Evolutionary conservation across 2,329 filamentous ascomycete genomes (phyloP).

Genomic region (Fusarium veterinarium): DNA sequence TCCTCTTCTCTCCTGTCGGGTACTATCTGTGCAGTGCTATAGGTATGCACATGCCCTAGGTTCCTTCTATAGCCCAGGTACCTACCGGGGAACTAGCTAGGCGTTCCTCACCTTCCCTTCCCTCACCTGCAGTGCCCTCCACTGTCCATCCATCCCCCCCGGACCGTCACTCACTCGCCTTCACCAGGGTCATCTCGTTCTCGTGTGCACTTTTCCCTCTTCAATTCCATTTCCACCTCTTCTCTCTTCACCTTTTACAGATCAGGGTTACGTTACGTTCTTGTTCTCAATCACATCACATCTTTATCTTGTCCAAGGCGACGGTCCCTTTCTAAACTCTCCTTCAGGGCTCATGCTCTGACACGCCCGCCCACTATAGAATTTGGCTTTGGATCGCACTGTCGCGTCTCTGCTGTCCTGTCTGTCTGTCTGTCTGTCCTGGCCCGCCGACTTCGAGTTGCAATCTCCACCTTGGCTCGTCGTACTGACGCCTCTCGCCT

Average conservation of each 20-base stretch:
- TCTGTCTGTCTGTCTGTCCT: conserved; percentile 1
- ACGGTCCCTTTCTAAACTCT: not conserved
- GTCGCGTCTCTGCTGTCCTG: conserved; percentile 19
- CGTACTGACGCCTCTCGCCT: conserved; percentile 18
- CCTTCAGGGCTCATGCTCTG: conserved; percentile 32
- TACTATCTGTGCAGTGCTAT: not conserved
- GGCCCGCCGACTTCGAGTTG: conserved; percentile 1
- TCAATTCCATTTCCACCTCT: conserved; percentile 28
- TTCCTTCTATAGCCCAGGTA: not conserved
- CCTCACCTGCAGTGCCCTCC: conserved; percentile 12
- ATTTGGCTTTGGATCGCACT: conserved; percentile 5
- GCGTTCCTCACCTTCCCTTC: conserved; percentile 20
- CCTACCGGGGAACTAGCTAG: not conserved
- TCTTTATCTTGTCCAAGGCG: not conserved
- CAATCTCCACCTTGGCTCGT: conserved; percentile 9
- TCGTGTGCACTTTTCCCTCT: conserved; percentile 36
- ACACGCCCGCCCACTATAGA: conserved; percentile 21
- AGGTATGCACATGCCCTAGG: not conserved
- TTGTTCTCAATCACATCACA: conserved; percentile 11
- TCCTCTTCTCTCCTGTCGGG: not conserved
- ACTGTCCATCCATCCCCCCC: not conserved
- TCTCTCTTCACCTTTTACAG: conserved; percentile 11
- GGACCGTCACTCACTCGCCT: conserved; percentile 12
- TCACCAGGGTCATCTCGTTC: conserved; percentile 19
- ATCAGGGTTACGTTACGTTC: conserved; percentile 8